These are phyloP conservation scores for Cyclotella atomus DNA, from an alignment of 108 stramenopile species.

Conservation along the genomic window DNA sequence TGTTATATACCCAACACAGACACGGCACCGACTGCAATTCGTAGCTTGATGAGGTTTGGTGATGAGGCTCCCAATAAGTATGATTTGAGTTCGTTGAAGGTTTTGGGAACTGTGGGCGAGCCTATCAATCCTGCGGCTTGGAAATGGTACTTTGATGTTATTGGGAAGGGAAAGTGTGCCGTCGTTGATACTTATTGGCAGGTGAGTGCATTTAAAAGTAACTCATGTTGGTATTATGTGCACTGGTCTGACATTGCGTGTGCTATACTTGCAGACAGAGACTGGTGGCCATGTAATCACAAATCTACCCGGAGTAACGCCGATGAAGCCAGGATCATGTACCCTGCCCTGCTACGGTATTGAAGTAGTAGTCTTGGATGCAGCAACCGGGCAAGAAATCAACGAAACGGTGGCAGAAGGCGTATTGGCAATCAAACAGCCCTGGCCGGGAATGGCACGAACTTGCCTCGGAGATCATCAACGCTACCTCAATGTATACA, in stretches of 20 bases:
- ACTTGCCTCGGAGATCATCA: slow-evolving; percentile 95
- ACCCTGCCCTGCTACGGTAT: slow-evolving; percentile 95
- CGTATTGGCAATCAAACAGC: slow-evolving; percentile 90
- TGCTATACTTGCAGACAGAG: slow-evolving; percentile 76
- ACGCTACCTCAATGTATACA: slow-evolving; percentile 92
- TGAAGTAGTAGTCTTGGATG: slow-evolving; percentile 91
- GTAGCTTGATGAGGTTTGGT: slow-evolving; percentile 94
- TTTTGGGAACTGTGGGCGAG: slow-evolving; percentile 97
- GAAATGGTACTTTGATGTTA: slow-evolving; percentile 96
- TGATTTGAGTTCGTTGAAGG: slow-evolving; percentile 84
- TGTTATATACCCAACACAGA: no score
- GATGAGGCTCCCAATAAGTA: slow-evolving; percentile 81
- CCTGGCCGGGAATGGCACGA: slow-evolving; percentile 97
- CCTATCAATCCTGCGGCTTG: slow-evolving; percentile 99
- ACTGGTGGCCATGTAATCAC: slow-evolving; percentile 97
- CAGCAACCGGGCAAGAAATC: slow-evolving; percentile 72
- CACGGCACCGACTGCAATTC: slow-evolving; percentile 98
- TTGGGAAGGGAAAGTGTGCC: slow-evolving; percentile 87
- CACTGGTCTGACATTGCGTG: no score
- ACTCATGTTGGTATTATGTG: no score
- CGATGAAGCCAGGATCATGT: slow-evolving; percentile 96
- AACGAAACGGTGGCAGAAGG: slow-evolving; percentile 74
- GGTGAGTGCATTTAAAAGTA: slow-evolving; percentile 13
- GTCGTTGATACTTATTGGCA: slow-evolving; percentile 99
- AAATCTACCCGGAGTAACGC: slow-evolving; percentile 93